Percentiles rank a stretch among this genome's conserved stretches.
Evolutionary conservation across 1,284 basidiomycete species (phyloP).

Genomic region (Microbotryum saponariae): DNA sequence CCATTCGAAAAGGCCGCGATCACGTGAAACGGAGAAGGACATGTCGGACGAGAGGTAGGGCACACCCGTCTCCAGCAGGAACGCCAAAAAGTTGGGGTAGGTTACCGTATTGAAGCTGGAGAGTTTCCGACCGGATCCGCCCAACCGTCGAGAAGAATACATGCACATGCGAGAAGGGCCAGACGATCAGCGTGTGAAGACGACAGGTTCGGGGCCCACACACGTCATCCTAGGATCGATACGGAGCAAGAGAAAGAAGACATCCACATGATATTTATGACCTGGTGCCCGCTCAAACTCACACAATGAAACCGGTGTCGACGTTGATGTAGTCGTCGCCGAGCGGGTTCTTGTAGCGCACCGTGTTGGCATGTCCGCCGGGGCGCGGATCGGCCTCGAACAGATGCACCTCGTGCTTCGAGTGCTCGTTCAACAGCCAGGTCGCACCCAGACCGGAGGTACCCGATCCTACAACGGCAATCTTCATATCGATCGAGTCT

Average conservation of each 20-base stretch:
- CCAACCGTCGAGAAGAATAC: not conserved
- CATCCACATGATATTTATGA: not conserved
- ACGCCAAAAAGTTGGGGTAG: slow-evolving; percentile 72
- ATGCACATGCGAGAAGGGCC: too few relatives aligned
- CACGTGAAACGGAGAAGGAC: slow-evolving; percentile 68
- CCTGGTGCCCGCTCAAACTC: not conserved
- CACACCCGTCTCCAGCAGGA: slow-evolving; percentile 54
- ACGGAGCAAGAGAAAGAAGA: not conserved
- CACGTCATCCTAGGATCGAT: slow-evolving; percentile 16
- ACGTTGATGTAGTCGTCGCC: slow-evolving; percentile 6
- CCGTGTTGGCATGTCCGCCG: slow-evolving; percentile 74
- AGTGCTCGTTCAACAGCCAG: slow-evolving; percentile 74
- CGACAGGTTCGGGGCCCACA: slow-evolving; percentile 61
- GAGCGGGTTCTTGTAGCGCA: slow-evolving; percentile 46
- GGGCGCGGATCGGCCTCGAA: slow-evolving; percentile 62
- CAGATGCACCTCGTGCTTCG: slow-evolving; percentile 68
- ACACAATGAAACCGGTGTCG: slow-evolving; percentile 30
- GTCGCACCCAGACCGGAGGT: slow-evolving; percentile 67
- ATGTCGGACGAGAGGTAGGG: slow-evolving; percentile 58
- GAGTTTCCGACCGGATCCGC: slow-evolving; percentile 15
- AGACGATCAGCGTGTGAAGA: slow-evolving; percentile 3
- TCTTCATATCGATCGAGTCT: slow-evolving; percentile 37
- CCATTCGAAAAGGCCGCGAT: slow-evolving; percentile 64
- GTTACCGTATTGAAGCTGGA: slow-evolving; percentile 70
- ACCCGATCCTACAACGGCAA: slow-evolving; percentile 72